Evolutionary conservation across 106 monocot species (phyloP).

Genomic region (Agapanthus africanus): DNA sequence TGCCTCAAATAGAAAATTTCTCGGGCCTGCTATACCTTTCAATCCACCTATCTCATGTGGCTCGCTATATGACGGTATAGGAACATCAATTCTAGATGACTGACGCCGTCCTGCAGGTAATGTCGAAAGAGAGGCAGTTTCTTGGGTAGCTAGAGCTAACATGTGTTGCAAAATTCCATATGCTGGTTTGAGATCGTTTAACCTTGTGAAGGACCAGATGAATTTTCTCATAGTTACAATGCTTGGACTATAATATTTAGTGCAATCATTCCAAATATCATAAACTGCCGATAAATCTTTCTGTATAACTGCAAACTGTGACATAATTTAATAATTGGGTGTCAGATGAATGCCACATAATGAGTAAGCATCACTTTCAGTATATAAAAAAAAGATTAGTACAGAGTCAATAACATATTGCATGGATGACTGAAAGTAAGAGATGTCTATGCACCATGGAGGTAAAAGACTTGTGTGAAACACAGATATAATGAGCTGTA

Average conservation of each 20-base stretch:
- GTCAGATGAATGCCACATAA: conserved; percentile 5
- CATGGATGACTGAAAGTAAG: no score
- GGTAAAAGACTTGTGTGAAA: neutral
- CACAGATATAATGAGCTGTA: neutral
- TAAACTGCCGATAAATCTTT: conserved; percentile 40
- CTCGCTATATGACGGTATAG: conserved; percentile 34
- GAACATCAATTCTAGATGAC: conserved; percentile 55
- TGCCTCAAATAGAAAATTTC: neutral
- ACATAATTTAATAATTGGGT: conserved; percentile 2
- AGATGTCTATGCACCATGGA: no score
- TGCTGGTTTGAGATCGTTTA: conserved; percentile 51
- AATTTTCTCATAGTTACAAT: conserved; percentile 47
- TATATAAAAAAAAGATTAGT: no score
- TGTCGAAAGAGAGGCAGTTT: conserved; percentile 19
- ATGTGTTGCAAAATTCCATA: conserved; percentile 37
- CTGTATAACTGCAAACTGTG: conserved; percentile 67
- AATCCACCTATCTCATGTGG: conserved; percentile 14
- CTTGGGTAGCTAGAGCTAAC: conserved; percentile 26
- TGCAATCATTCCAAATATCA: conserved; percentile 60
- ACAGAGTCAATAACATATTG: no score
- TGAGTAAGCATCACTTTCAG: neutral
- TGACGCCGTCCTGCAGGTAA: conserved; percentile 36
- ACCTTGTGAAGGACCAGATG: conserved; percentile 41
- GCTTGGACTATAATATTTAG: conserved; percentile 51
- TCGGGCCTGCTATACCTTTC: neutral